Conservation (phyloP, 495 filamentous ascomycete genomes). For the Elasticomyces elasticus region DNA sequence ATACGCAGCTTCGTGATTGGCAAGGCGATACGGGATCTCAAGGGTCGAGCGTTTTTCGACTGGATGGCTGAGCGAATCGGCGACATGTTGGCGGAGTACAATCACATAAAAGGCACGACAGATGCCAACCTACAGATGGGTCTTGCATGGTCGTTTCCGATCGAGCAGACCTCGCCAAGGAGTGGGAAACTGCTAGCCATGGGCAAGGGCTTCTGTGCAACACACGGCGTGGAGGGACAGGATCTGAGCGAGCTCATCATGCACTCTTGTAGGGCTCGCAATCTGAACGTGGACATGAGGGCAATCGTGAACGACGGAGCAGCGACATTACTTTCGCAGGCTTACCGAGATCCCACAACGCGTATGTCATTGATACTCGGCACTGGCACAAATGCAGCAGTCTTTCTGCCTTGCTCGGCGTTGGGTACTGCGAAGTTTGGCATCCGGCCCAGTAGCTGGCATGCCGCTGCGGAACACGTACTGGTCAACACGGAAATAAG, state of each 20-base stretch:
- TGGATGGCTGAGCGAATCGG: slow-evolving; percentile 55
- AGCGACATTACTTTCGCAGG: slow-evolving; percentile 36
- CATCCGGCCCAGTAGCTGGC: slow-evolving; percentile 29
- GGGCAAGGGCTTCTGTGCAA: slow-evolving; percentile 59
- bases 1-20: slow-evolving; percentile 46
- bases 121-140: slow-evolving; percentile 44
- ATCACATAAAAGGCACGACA: slow-evolving; percentile 22
- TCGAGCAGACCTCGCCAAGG: slow-evolving; percentile 52
- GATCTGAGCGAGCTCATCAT: slow-evolving; percentile 52
- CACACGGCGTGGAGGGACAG: slow-evolving; percentile 45
- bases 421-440: slow-evolving; percentile 32
- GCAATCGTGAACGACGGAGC: slow-evolving; percentile 37
- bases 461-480: slow-evolving; percentile 30
- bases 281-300: slow-evolving; percentile 32
- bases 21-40: slow-evolving; percentile 41
- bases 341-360: slow-evolving; percentile 33
- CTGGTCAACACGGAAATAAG: slow-evolving; percentile 38
- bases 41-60: slow-evolving; percentile 52
- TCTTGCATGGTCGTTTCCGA: slow-evolving; percentile 59
- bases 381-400: slow-evolving; percentile 37
- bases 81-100: slow-evolving; percentile 39
- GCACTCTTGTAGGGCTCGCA: slow-evolving; percentile 42
- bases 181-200: slow-evolving; percentile 50
- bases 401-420: slow-evolving; percentile 31
- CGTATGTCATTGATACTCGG: slow-evolving; percentile 37